Base-by-base conservation (phyloP, 2,329 filamentous ascomycete species). In the Fusarium sp. region DNA sequence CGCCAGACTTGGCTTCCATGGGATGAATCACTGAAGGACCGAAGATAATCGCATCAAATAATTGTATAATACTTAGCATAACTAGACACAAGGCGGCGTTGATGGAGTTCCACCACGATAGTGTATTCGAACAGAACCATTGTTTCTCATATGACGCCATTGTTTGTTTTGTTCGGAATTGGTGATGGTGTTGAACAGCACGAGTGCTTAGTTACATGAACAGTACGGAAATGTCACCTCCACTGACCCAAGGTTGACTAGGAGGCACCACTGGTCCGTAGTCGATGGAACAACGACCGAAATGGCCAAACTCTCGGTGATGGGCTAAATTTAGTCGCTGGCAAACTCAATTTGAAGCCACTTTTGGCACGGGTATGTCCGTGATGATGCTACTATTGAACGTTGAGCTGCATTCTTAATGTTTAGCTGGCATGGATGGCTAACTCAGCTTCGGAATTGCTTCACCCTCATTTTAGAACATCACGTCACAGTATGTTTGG, bases 1-100 rank as follows among this genome's bases (percentile, higher is more conserved):
- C 73, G 79, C 18, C 83, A 86, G 73, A 76, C 65, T 9, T 85
- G 82, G 78, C 69, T 79, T 62, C 74, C 78, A 0, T 86, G 84
- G 72, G 71, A 74, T 37, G 72, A 74, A 53, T 71, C 71, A 42
- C 37, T 71, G 18, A 53, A 57, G n/a, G 46, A 27, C 18, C 62
- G 53, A 30, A 46, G 24, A 46, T 47, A 29, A 20, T 51, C 32
- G 24, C 20, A 25, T 40, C 54, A 48, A 40, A 42, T 41, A 52
- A 52, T 48, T 45, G 34, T 52, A 47, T 59, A 30, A 14, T 53
- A 37, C 29, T 41, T 51, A 61, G 62, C 30, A 56, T 61, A 49
- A 7, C 41, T 61, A 66, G 42, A 61, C 55, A 27, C 3, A 44
- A 41, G 54, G 10, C 24, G 61, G 63, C 41, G 63, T 67, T 66